Conservation (phyloP, 1,139 yeast species). For the Candida mesenterica region DNA sequence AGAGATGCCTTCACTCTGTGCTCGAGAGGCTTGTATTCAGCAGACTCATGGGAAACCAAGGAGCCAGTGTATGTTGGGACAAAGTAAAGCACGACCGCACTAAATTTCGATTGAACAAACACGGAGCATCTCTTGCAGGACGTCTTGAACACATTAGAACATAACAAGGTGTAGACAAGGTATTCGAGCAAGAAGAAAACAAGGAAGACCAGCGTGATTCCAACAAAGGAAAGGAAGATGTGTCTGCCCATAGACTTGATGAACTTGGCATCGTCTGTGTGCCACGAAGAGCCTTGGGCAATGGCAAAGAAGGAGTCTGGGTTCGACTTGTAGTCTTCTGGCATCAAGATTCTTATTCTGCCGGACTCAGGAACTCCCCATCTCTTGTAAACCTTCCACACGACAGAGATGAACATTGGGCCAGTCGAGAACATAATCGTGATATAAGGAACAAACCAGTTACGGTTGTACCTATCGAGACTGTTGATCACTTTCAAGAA, state of each 20-base stretch:
- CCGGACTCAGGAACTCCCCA: conserved; percentile 69
- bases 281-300: conserved; percentile 86
- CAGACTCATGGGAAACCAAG: not conserved
- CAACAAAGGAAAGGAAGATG: conserved; percentile 61
- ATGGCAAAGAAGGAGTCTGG: conserved; percentile 65
- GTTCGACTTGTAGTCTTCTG: conserved; percentile 64
- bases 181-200: conserved; percentile 55
- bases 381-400: conserved; percentile 85
- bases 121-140: conserved; percentile 16
- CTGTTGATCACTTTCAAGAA: conserved; percentile 68
- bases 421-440: conserved; percentile 96
- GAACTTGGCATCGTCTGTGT: conserved; percentile 76
- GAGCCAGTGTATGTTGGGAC: conserved; percentile 1
- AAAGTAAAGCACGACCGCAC: not conserved
- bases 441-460: conserved; percentile 81
- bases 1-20: not conserved
- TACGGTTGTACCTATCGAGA: conserved; percentile 59
- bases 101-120: conserved; percentile 5
- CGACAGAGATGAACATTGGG: conserved; percentile 78
- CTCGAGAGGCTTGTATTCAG: conserved; percentile 1
- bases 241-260: conserved; percentile 71
- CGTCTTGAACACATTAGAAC: conserved; percentile 32
- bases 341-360: conserved; percentile 65
- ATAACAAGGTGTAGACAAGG: conserved; percentile 50
- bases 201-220: not conserved